phyloP scores from a whole-genome alignment of 306 rosid species.

The Cicer chorassanicum region DNA sequence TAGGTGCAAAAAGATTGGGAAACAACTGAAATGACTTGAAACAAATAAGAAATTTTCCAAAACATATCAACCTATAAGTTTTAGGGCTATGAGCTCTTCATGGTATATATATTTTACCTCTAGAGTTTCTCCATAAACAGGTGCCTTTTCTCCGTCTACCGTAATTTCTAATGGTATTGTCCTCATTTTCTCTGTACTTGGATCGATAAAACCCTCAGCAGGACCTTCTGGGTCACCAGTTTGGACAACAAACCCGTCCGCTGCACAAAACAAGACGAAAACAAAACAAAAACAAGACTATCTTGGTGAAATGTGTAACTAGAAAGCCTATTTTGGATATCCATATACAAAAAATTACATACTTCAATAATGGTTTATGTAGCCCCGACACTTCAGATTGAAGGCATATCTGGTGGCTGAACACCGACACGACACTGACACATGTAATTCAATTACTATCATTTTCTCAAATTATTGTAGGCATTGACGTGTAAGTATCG shows the following conservation, averaged over 20 bases:
- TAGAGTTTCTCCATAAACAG: constrained; percentile 86
- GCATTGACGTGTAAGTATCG: too few relatives aligned
- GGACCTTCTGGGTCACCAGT: constrained; percentile 99
- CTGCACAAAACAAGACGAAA: constrained; percentile 46
- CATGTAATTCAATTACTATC: too few relatives aligned
- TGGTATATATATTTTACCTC: constrained; percentile 61
- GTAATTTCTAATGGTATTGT: constrained; percentile 82
- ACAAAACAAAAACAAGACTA: constrained; percentile 36
- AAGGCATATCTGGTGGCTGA: too few relatives aligned
- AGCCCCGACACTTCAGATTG: too few relatives aligned
- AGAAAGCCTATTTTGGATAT: constrained; percentile 20
- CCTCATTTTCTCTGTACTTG: constrained; percentile 90
- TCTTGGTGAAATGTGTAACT: constrained; percentile 26
- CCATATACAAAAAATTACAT: constrained; percentile 17
- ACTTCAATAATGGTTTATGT: not conserved
- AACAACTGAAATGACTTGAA: not conserved
- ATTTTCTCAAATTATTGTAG: too few relatives aligned
- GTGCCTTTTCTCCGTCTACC: constrained; percentile 80
- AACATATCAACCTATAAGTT: not conserved
- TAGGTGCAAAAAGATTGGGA: not conserved
- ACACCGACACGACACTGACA: too few relatives aligned
- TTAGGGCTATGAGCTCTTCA: not conserved
- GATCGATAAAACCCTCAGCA: constrained; percentile 98
- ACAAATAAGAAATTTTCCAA: not conserved
- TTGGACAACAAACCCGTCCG: constrained; percentile 97